Conservation (phyloP, 306 rosid species). For the Vigna mungo region DNA sequence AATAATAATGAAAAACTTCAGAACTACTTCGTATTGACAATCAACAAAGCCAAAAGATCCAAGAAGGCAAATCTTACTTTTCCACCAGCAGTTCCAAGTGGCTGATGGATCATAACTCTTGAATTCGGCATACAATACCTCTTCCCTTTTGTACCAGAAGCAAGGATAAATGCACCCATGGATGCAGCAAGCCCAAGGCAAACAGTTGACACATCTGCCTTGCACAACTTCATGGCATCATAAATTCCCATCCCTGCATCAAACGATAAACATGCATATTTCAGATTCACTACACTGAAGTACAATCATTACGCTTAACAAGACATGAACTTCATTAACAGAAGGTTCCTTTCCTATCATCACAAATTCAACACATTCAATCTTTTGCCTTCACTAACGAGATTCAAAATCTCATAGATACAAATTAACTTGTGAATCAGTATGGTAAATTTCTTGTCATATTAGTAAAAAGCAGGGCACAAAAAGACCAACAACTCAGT, state of each 20-base stretch:
- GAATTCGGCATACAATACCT: constrained; percentile 97
- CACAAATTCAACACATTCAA: constrained; percentile 26
- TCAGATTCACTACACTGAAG: constrained; percentile 23
- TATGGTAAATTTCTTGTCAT: background rate
- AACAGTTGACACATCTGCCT: constrained; percentile 94
- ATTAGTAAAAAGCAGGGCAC: background rate
- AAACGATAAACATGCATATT: constrained; percentile 22
- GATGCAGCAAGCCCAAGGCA: constrained; percentile 98
- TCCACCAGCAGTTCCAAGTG: constrained; percentile 86
- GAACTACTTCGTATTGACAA: constrained; percentile 23
- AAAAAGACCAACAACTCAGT: constrained; percentile 11
- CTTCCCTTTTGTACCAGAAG: constrained; percentile 91
- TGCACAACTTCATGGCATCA: constrained; percentile 96
- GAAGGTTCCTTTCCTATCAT: constrained; percentile 10
- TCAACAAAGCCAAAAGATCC: background rate
- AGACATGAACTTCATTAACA: background rate
- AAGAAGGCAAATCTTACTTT: constrained; percentile 58
- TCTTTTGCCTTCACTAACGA: background rate
- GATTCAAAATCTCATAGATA: constrained; percentile 9
- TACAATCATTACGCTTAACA: constrained; percentile 4
- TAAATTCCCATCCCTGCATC: constrained; percentile 93
- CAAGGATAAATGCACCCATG: constrained; percentile 97
- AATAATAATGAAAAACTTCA: constrained; percentile 12
- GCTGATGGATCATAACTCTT: constrained; percentile 96
- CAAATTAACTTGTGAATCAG: constrained; percentile 23